A percentile compares a stretch with the other conserved stretches of the same genome.
phyloP scores from a whole-genome alignment of 495 filamentous ascomycete genomes.

The Paragyromitra xinjiangensis region DNA sequence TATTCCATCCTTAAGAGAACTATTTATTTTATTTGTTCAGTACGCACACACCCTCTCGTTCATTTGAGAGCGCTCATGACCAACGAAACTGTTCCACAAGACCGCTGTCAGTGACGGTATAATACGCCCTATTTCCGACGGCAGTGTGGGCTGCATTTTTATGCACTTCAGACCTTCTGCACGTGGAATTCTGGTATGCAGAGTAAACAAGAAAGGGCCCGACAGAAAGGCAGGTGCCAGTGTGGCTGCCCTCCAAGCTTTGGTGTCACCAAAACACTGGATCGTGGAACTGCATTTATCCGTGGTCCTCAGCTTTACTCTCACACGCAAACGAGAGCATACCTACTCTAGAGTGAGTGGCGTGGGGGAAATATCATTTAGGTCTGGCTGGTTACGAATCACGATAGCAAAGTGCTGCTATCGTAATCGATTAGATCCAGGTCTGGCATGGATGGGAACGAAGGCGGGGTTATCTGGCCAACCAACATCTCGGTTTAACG shows the following conservation, averaged over 20 bases:
- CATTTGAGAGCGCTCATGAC: constrained; percentile 21
- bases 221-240: constrained; percentile 23
- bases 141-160: constrained; percentile 3
- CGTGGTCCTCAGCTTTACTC: constrained; percentile 10
- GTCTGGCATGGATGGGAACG: constrained; percentile 8
- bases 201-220: constrained; percentile 16
- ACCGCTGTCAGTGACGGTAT: not conserved
- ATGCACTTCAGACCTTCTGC: constrained; percentile 25
- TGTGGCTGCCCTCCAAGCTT: constrained; percentile 12
- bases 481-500: constrained; percentile 19
- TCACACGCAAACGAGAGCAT: constrained; percentile 4
- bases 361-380: constrained; percentile 9
- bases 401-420: constrained; percentile 40
- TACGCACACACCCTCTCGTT: constrained; percentile 10
- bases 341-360: not conserved
- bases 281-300: constrained; percentile 36
- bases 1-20: constrained; percentile 3
- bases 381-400: constrained; percentile 12
- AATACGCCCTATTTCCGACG: not conserved
- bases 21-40: constrained; percentile 27
- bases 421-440: constrained; percentile 41
- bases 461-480: constrained; percentile 42
- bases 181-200: constrained; percentile 17
- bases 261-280: constrained; percentile 26
- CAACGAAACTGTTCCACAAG: constrained; percentile 22